Percentiles rank a stretch among this genome's conserved stretches.
phyloP scores from a whole-genome alignment of 352 stramenopile genomes.

The Phytopythium aichiense region DNA sequence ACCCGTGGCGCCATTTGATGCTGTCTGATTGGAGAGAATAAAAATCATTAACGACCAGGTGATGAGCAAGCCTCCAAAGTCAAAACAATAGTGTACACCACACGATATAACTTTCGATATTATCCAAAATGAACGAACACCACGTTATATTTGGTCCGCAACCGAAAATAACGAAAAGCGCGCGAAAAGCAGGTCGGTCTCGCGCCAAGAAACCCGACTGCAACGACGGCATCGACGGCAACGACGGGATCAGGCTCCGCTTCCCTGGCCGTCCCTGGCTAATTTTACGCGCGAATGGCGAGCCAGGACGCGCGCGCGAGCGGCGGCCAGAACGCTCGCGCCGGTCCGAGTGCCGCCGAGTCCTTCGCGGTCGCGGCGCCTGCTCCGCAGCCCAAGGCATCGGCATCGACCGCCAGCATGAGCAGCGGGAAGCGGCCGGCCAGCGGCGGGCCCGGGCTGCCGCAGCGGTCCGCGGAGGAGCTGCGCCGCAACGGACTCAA shows the following conservation, averaged over 20 bases:
- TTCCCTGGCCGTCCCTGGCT: background rate
- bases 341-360: background rate
- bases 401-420: slow-evolving; percentile 2
- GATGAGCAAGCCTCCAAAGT: background rate
- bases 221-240: background rate
- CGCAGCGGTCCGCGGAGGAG: slow-evolving; percentile 31
- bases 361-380: background rate
- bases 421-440: slow-evolving; percentile 7
- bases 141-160: background rate
- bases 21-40: background rate
- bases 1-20: background rate
- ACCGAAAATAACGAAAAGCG: background rate
- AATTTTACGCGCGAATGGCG: slow-evolving; percentile 6
- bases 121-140: too few species aligned
- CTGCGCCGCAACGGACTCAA: slow-evolving; percentile 60
- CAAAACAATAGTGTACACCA: background rate
- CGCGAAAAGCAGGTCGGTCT: background rate
- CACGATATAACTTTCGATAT: too few species aligned
- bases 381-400: background rate
- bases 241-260: background rate
- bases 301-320: slow-evolving; percentile 1
- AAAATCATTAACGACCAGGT: background rate
- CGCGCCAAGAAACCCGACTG: background rate
- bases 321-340: background rate
- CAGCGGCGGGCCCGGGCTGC: background rate